phyloP scores from a whole-genome alignment of 169 alveolate genomes.

The Toxoplasma gondii region DNA sequence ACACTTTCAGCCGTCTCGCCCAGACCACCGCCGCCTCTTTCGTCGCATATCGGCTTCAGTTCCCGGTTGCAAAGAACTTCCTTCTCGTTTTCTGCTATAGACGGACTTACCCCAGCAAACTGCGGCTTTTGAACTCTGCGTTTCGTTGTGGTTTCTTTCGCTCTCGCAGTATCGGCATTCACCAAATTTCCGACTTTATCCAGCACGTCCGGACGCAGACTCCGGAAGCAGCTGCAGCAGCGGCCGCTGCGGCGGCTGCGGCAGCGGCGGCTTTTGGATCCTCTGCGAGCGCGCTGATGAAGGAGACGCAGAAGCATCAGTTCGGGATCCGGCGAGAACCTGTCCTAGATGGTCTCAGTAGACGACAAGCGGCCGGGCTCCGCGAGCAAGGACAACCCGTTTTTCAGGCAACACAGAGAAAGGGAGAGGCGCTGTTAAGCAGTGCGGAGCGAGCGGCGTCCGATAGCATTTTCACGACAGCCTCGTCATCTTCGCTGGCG shows the following conservation, averaged over 20 bases:
- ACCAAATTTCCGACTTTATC: conserved; percentile 18
- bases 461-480: too few species aligned
- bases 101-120: too few species aligned
- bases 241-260: conserved; percentile 13
- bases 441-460: too few species aligned
- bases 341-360: too few species aligned
- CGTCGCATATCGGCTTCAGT: too few species aligned
- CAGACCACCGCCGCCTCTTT: too few species aligned
- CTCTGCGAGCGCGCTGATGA: conserved; percentile 23
- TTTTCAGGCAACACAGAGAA: neutral
- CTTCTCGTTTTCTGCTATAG: too few species aligned
- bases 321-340: neutral
- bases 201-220: conserved; percentile 31
- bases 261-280: neutral
- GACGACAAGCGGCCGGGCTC: neutral
- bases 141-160: neutral
- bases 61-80: too few species aligned
- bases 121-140: neutral
- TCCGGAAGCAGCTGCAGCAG: conserved; percentile 18
- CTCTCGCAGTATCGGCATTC: conserved; percentile 25
- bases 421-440: neutral
- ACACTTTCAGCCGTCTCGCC: too few species aligned
- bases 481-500: neutral
- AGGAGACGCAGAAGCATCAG: conserved; percentile 1
- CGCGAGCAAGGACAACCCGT: neutral